A percentile compares a stretch with the other conserved stretches of the same genome.
These are phyloP conservation scores for Pogostemon cablin DNA, from an alignment of 257 asterid genomes.

Conservation along the genomic window DNA sequence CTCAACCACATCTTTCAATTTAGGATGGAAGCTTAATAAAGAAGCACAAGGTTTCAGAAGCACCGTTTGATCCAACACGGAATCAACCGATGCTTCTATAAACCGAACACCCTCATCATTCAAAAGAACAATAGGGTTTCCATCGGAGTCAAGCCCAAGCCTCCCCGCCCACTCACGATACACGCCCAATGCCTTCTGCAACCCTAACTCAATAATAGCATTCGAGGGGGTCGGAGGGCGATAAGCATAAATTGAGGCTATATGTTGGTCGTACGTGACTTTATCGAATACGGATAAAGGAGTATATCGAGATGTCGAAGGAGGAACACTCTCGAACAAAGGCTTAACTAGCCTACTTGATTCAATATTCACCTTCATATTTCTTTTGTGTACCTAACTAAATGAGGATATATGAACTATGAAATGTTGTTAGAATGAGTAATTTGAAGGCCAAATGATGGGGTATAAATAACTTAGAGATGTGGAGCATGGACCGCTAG, in stretches of 20 bases:
- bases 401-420: neutral
- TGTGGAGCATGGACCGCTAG: neutral
- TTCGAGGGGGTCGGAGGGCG: constrained; percentile 69
- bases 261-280: constrained; percentile 60
- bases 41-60: constrained; percentile 49
- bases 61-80: constrained; percentile 45
- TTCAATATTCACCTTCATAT: neutral
- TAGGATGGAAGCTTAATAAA: constrained; percentile 66
- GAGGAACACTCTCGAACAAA: constrained; percentile 16
- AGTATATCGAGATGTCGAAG: constrained; percentile 29
- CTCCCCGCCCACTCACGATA: constrained; percentile 80
- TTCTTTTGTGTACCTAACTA: neutral
- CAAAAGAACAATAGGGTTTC: constrained; percentile 48
- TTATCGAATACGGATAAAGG: constrained; percentile 69
- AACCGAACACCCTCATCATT: constrained; percentile 70
- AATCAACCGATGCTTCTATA: constrained; percentile 61
- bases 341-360: neutral
- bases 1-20: constrained; percentile 47
- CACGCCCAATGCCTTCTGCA: constrained; percentile 50
- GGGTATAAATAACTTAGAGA: neutral
- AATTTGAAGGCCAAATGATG: neutral
- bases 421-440: neutral
- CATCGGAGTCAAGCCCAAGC: constrained; percentile 48
- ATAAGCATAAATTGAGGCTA: constrained; percentile 76
- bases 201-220: constrained; percentile 50